Evolutionary conservation across 2,329 filamentous ascomycete genomes (phyloP).

Genomic region (Ophiostoma tasmaniense): DNA sequence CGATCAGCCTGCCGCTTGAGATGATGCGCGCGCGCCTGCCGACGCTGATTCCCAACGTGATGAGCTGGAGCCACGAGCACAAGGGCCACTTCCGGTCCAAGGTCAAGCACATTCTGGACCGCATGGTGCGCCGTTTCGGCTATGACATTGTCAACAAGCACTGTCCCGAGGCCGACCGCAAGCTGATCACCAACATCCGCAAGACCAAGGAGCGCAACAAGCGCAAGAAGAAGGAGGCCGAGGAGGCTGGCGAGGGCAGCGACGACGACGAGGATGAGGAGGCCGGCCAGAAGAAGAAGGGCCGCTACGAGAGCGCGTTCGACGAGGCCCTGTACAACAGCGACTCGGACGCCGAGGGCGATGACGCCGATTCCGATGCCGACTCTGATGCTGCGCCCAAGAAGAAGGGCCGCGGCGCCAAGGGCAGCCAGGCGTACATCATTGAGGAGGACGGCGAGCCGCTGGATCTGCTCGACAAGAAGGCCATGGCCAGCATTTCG

Average conservation of each 20-base stretch:
- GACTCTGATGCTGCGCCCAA: slow-evolving; percentile 21
- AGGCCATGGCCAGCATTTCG: slow-evolving; percentile 85
- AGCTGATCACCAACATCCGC: slow-evolving; percentile 86
- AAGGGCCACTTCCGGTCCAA: slow-evolving; percentile 95
- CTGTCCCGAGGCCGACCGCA: slow-evolving; percentile 78
- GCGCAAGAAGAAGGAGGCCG: slow-evolving; percentile 69
- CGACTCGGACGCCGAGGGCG: slow-evolving; percentile 48
- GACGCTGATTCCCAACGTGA: slow-evolving; percentile 76
- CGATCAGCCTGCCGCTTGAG: slow-evolving; percentile 73
- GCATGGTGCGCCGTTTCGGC: slow-evolving; percentile 86
- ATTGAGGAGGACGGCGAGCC: slow-evolving; percentile 92
- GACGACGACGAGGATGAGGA: slow-evolving; percentile 48
- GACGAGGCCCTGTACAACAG: slow-evolving; percentile 87
- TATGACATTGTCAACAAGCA: slow-evolving; percentile 69
- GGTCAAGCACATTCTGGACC: slow-evolving; percentile 95
- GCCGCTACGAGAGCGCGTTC: slow-evolving; percentile 82
- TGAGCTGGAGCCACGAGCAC: slow-evolving; percentile 96
- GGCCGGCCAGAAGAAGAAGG: slow-evolving; percentile 41
- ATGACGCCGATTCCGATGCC: neutral
- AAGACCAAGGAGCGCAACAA: slow-evolving; percentile 90
- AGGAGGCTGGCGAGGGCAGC: slow-evolving; percentile 37
- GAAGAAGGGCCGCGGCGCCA: slow-evolving; percentile 41
- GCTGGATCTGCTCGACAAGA: slow-evolving; percentile 82
- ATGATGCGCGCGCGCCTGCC: slow-evolving; percentile 70
- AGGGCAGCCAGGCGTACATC: slow-evolving; percentile 70